Percentiles rank a stretch among this genome's conserved stretches.
phyloP scores from a whole-genome alignment of 208 protist species.

The Trypanosomatidae sp. region DNA sequence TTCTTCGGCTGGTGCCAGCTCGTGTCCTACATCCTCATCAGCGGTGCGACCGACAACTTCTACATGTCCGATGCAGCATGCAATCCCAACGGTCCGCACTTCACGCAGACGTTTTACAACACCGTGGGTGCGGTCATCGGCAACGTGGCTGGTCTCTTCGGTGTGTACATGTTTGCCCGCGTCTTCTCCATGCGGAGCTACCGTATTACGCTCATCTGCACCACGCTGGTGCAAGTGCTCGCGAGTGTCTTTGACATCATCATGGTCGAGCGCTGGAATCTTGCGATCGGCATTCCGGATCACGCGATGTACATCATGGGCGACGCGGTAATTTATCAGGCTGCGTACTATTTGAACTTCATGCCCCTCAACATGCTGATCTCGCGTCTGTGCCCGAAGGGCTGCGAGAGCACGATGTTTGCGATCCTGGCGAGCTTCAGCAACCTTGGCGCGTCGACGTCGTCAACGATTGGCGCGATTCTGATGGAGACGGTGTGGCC shows the following conservation, averaged over 20 bases:
- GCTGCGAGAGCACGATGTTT: slow-evolving; percentile 70
- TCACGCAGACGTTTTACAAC: slow-evolving; percentile 50
- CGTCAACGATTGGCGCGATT: slow-evolving; percentile 42
- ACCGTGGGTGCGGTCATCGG: slow-evolving; percentile 42
- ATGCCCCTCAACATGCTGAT: slow-evolving; percentile 77
- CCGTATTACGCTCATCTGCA: slow-evolving; percentile 43
- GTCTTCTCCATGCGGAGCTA: slow-evolving; percentile 44
- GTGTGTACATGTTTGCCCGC: slow-evolving; percentile 42
- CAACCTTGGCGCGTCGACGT: slow-evolving; percentile 60
- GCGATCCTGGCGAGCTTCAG: slow-evolving; percentile 70
- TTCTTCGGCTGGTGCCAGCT: slow-evolving; percentile 43
- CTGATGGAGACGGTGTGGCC: slow-evolving; percentile 51
- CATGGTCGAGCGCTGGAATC: slow-evolving; percentile 70
- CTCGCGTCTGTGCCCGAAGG: slow-evolving; percentile 68
- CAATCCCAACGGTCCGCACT: slow-evolving; percentile 51
- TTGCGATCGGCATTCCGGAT: slow-evolving; percentile 40
- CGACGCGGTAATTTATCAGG: no score
- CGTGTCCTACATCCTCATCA: slow-evolving; percentile 42
- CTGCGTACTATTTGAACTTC: no score
- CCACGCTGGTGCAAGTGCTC: slow-evolving; percentile 38
- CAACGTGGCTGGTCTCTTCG: slow-evolving; percentile 30
- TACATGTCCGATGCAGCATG: slow-evolving; percentile 38
- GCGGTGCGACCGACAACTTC: slow-evolving; percentile 54
- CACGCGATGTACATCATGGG: slow-evolving; percentile 59
- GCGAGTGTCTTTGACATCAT: slow-evolving; percentile 62